A percentile compares a stretch with the other conserved stretches of the same genome.
Conservation (phyloP, 2,329 filamentous ascomycete genomes). For the Immersiporthe knoxdaviesiana region DNA sequence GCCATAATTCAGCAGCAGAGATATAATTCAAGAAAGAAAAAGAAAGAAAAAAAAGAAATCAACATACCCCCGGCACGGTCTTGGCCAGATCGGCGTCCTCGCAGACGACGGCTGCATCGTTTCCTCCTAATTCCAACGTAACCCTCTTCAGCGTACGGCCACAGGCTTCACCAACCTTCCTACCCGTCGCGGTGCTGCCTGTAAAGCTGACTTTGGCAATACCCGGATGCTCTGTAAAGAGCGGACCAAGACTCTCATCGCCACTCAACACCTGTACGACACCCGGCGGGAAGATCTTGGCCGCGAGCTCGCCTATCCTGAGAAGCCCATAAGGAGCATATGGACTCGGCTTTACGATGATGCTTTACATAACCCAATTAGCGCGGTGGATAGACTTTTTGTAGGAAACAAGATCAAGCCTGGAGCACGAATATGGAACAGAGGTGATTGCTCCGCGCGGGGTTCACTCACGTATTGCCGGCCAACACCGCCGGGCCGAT, state of each 20-base stretch:
- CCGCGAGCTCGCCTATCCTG: conserved; percentile 63
- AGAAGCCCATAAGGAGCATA: conserved; percentile 62
- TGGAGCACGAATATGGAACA: no score
- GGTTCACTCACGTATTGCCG: conserved; percentile 37
- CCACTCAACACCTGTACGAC: conserved; percentile 65
- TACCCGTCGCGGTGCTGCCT: conserved; percentile 49
- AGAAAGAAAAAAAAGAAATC: no score
- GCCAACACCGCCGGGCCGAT: conserved; percentile 60
- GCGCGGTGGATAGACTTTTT: no score
- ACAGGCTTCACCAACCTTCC: conserved; percentile 46
- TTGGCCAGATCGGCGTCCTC: conserved; percentile 48
- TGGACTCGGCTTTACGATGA: conserved; percentile 62
- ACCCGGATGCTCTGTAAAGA: conserved; percentile 61
- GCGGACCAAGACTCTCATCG: conserved; percentile 62
- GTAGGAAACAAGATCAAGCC: no score
- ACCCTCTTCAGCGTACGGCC: conserved; percentile 51
- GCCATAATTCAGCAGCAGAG: no score
- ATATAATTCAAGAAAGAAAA: no score
- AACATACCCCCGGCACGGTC: conserved; percentile 35
- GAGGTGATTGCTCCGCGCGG: no score
- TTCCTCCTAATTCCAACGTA: conserved; percentile 47
- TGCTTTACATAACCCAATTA: conserved; percentile 36
- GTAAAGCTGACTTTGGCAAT: conserved; percentile 68
- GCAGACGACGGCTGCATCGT: conserved; percentile 46
- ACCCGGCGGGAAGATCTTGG: conserved; percentile 62